phyloP scores from a whole-genome alignment of 768 basidiomycete genomes.

The Saitozyma sp. region DNA sequence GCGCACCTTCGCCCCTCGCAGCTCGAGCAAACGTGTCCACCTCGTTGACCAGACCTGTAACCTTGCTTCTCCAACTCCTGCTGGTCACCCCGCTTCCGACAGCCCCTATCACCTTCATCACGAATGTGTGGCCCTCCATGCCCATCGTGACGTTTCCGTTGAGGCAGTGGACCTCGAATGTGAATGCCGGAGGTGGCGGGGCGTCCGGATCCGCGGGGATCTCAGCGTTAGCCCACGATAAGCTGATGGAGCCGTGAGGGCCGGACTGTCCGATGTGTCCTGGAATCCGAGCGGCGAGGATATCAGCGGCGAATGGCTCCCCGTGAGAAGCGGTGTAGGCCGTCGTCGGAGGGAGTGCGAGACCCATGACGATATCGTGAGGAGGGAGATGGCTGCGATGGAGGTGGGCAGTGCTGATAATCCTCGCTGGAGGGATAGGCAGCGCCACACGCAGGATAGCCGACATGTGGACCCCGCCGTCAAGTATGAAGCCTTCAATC shows the following conservation, averaged over 20 bases:
- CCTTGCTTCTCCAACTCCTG: slow-evolving; percentile 52
- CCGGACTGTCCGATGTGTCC: slow-evolving; percentile 34
- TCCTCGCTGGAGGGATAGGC: slow-evolving; percentile 58
- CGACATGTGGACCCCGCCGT: slow-evolving; percentile 53
- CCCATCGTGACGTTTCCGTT: slow-evolving; percentile 36
- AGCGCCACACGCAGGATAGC: slow-evolving; percentile 63
- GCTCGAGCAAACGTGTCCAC: slow-evolving; percentile 53
- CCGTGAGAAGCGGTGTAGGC: slow-evolving; percentile 33
- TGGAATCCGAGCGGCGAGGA: neutral
- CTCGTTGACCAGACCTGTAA: slow-evolving; percentile 58
- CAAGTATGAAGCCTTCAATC: slow-evolving; percentile 62
- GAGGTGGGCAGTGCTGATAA: slow-evolving; percentile 68
- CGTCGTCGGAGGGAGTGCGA: slow-evolving; percentile 27
- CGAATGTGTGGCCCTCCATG: slow-evolving; percentile 9
- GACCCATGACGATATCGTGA: slow-evolving; percentile 68
- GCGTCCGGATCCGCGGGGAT: slow-evolving; percentile 11
- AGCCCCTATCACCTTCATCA: slow-evolving; percentile 18
- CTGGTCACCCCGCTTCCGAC: slow-evolving; percentile 52
- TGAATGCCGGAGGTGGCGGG: slow-evolving; percentile 16
- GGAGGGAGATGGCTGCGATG: slow-evolving; percentile 72
- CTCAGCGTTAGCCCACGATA: slow-evolving; percentile 39
- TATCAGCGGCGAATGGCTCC: neutral
- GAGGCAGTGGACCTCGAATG: slow-evolving; percentile 22
- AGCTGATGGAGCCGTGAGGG: slow-evolving; percentile 35
- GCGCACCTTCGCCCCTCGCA: slow-evolving; percentile 53